Conservation (phyloP, 1,139 yeast genomes). For the Kodamaea ohmeri region DNA sequence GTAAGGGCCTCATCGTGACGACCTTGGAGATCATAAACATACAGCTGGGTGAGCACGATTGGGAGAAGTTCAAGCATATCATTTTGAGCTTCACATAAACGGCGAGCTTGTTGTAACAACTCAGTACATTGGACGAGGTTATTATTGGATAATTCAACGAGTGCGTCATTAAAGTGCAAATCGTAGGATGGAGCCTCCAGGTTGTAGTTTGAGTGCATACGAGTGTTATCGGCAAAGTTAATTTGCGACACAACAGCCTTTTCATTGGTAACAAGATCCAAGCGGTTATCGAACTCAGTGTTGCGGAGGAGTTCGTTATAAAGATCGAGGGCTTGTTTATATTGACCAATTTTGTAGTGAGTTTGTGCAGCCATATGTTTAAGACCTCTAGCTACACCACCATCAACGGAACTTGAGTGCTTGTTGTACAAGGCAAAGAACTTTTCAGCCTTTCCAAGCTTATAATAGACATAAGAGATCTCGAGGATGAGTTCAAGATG, state of each 20-base stretch:
- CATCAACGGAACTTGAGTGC: conserved; percentile 15
- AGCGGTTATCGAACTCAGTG: conserved; percentile 32
- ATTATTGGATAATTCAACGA: conserved; percentile 48
- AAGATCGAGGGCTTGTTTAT: conserved; percentile 50
- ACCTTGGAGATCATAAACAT: conserved; percentile 52
- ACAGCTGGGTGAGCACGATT: conserved; percentile 68
- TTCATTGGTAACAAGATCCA: conserved; percentile 69
- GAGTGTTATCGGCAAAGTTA: conserved; percentile 17
- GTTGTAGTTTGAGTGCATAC: conserved; percentile 14
- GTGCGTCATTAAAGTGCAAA: conserved; percentile 63
- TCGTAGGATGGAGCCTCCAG: conserved; percentile 30
- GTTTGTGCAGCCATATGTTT: conserved; percentile 82
- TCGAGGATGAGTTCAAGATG: conserved; percentile 48
- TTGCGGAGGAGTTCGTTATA: conserved; percentile 49
- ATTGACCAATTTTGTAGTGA: conserved; percentile 64
- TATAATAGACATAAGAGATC: conserved; percentile 68
- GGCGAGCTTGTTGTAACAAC: conserved; percentile 50
- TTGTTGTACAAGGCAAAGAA: conserved; percentile 40
- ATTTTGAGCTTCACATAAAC: conserved; percentile 38
- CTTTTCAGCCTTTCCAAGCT: conserved; percentile 47
- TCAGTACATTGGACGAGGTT: conserved; percentile 43
- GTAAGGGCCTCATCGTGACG: conserved; percentile 40
- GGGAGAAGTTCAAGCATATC: conserved; percentile 55
- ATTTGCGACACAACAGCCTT: conserved; percentile 65
- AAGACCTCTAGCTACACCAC: conserved; percentile 41